These are phyloP conservation scores for Microdochium paspali DNA, from an alignment of 2,329 filamentous ascomycete genomes.

Conservation along the genomic window DNA sequence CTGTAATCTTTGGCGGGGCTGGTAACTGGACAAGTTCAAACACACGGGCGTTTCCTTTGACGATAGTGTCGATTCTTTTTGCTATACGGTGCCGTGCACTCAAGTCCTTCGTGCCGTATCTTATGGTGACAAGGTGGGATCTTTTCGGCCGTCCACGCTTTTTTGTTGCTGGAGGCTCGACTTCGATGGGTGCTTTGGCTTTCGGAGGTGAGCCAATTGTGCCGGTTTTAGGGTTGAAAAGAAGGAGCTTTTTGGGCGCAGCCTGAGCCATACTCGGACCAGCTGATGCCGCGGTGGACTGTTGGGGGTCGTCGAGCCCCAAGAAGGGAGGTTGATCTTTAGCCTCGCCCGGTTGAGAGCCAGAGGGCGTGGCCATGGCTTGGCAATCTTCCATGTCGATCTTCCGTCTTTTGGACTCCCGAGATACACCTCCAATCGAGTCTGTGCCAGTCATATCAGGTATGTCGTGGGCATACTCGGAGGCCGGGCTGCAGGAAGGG, in stretches of 20 bases:
- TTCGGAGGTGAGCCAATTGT: constrained; percentile 54
- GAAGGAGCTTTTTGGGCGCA: constrained; percentile 40
- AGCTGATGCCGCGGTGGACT: neutral
- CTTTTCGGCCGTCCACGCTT: constrained; percentile 25
- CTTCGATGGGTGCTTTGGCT: constrained; percentile 28
- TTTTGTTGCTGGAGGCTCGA: constrained; percentile 3
- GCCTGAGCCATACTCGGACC: constrained; percentile 3
- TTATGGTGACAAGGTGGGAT: constrained; percentile 40
- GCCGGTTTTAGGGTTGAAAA: constrained; percentile 49
- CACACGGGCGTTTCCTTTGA: constrained; percentile 24
- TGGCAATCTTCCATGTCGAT: neutral
- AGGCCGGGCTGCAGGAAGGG: constrained; percentile 18
- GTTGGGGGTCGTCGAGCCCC: neutral
- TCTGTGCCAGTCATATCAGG: constrained; percentile 5
- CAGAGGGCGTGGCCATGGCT: neutral
- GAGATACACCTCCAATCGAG: neutral
- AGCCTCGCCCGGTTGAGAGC: neutral
- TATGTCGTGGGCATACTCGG: constrained; percentile 9
- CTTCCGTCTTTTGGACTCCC: neutral
- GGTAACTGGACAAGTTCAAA: constrained; percentile 8
- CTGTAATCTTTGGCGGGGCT: neutral
- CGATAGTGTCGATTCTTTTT: constrained; percentile 52
- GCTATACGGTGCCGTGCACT: constrained; percentile 37
- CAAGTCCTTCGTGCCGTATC: constrained; percentile 37
- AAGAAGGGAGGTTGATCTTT: neutral